A percentile compares a stretch with the other conserved stretches of the same genome.
Conservation (phyloP, 768 basidiomycete species). For the Clitopilus passeckerianus region DNA sequence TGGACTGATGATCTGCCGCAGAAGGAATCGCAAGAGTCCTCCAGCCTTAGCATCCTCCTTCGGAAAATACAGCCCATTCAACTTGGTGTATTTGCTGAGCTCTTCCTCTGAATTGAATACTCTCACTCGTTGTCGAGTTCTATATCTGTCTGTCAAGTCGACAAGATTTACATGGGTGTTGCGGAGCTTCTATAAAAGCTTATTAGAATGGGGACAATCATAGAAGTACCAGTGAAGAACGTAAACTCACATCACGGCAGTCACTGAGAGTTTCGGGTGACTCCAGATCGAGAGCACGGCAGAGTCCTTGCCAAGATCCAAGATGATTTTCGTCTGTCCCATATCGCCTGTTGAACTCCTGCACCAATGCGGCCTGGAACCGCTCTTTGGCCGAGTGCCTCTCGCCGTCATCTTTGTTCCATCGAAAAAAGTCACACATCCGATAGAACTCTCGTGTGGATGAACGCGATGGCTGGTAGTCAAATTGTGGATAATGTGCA, state of each 20-base stretch:
- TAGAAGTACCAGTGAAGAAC: not conserved
- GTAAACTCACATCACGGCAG: not conserved
- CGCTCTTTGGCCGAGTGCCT: not conserved
- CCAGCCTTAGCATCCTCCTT: not conserved
- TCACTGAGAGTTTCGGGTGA: not conserved
- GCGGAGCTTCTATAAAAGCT: not conserved
- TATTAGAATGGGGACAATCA: not conserved
- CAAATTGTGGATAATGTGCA: conserved; percentile 9
- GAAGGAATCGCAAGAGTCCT: not conserved
- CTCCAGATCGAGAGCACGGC: not conserved
- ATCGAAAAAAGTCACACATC: conserved; percentile 10
- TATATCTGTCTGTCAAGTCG: not conserved
- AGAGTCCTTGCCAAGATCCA: not conserved
- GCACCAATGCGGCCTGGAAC: not conserved
- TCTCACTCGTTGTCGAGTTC: not conserved
- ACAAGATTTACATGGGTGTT: not conserved
- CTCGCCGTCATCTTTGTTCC: conserved; percentile 6
- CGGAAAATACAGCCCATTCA: not conserved
- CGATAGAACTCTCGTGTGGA: conserved; percentile 11
- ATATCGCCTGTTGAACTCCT: conserved; percentile 1
- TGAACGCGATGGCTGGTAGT: conserved; percentile 4
- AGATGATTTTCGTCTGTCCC: not conserved
- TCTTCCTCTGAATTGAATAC: not conserved
- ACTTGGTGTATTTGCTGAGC: not conserved
- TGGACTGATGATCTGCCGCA: not conserved